Percentiles rank a stretch among this genome's conserved stretches.
phyloP scores from a whole-genome alignment of 2,329 filamentous ascomycete species.

The Diaporthe citrichinensis region DNA sequence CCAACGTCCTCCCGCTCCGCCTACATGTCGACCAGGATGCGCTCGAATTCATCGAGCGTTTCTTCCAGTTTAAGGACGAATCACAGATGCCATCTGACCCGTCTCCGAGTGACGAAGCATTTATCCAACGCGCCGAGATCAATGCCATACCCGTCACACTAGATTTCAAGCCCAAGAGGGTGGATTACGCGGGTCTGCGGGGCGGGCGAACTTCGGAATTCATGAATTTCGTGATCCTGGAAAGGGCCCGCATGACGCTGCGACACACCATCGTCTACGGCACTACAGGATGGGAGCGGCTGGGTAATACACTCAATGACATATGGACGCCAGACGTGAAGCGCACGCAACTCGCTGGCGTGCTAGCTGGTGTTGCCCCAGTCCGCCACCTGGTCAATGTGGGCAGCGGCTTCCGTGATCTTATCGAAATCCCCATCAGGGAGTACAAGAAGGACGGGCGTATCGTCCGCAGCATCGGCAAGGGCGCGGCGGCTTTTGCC shows the following conservation, averaged over 20 bases:
- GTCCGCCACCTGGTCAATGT: slow-evolving; percentile 94
- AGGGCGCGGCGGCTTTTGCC: slow-evolving; percentile 90
- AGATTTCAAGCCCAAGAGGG: slow-evolving; percentile 98
- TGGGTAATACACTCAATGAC: slow-evolving; percentile 92
- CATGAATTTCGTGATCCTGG: slow-evolving; percentile 97
- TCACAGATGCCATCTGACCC: slow-evolving; percentile 64
- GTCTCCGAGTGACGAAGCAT: slow-evolving; percentile 81
- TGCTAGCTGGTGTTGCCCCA: slow-evolving; percentile 89
- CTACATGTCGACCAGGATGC: slow-evolving; percentile 98
- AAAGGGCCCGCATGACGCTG: slow-evolving; percentile 88
- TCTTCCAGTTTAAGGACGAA: slow-evolving; percentile 98
- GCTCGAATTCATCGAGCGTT: slow-evolving; percentile 94
- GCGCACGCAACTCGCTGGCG: slow-evolving; percentile 87
- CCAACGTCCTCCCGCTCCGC: slow-evolving; percentile 84
- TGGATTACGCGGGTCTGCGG: slow-evolving; percentile 92
- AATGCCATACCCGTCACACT: slow-evolving; percentile 85
- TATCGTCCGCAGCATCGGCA: slow-evolving; percentile 90
- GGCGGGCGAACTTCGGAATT: slow-evolving; percentile 97
- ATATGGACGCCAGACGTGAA: slow-evolving; percentile 97
- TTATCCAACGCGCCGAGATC: slow-evolving; percentile 91
- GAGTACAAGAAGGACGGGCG: slow-evolving; percentile 97
- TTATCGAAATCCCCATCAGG: slow-evolving; percentile 89
- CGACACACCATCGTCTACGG: slow-evolving; percentile 94
- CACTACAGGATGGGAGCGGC: slow-evolving; percentile 88
- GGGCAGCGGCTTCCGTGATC: slow-evolving; percentile 85